Evolutionary conservation across 257 asterid species (phyloP), one percentile per base, ranked within the genome.

Genomic region (Plantago ovata): DNA sequence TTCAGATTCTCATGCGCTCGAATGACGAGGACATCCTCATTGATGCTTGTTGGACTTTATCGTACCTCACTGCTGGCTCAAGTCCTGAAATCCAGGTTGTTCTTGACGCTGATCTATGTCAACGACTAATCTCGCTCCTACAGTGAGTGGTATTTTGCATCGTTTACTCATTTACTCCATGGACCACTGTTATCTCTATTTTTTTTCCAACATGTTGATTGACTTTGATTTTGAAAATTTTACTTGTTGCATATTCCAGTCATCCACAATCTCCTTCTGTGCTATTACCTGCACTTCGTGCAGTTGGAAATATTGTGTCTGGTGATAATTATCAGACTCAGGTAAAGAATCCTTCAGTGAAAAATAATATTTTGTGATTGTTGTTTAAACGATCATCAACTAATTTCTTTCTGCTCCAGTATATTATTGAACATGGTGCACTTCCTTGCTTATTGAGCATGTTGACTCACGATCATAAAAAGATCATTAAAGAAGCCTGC

Each of bases 11-110:
- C 58, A 71, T 87, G 67, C 69, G 75, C 66, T 87, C 96, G 10
- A 86, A 75, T 23, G 98, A 91, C 65, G 98, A 87, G 69, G 98
- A 87, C 73, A 96, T 91, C 53, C 84, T 91, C 58, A 91, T 96
- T 19, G 98, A 91, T 84, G 95, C 98, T 38, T 90, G 96, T 66
- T 90, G 98, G 98, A 96, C 98, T 63, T 95, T 90, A 22, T 90
- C 98, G 9, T 90, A 91, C 73, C 96, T 91, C 32, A 84, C 98
- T 44, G 98, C 87, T 72, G 96, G 98, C 60, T 79, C 96, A 44
- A 91, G 84, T 57, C 96, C 87, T 71, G 87, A 85, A 81, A 91
- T 91, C 67, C 94, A 91, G 78, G 96, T 96, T 60, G 98, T 91
- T 54, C 83, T 87, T 53, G 98, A 91, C 36, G 74, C 98, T 36